These are phyloP conservation scores for Globomyces sp. DNA, from an alignment of 371 early-diverging fungal genomes.

Conservation along the genomic window DNA sequence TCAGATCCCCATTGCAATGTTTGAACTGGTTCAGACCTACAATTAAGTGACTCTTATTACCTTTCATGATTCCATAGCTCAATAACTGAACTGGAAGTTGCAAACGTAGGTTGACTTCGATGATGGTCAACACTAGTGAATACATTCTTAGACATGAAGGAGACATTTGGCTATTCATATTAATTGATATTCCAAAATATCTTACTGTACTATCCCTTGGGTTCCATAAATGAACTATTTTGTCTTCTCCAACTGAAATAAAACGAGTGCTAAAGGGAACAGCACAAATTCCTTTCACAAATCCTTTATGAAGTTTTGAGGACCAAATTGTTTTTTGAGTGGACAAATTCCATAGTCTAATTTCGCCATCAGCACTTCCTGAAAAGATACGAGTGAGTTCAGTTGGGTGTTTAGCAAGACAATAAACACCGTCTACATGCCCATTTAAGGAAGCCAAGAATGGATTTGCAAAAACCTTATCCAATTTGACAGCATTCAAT, in stretches of 20 bases:
- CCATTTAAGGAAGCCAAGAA: conserved; percentile 89
- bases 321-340: conserved; percentile 65
- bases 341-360: conserved; percentile 82
- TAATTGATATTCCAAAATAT: not conserved
- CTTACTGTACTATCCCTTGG: conserved; percentile 17
- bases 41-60: too few species aligned
- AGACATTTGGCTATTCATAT: conserved; percentile 30
- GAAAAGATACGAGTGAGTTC: conserved; percentile 76
- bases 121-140: conserved; percentile 82
- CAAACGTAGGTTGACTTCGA: conserved; percentile 76
- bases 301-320: conserved; percentile 72
- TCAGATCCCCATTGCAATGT: conserved; percentile 91
- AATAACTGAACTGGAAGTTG: conserved; percentile 75
- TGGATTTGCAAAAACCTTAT: conserved; percentile 98
- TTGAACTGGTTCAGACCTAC: conserved; percentile 76
- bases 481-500: conserved; percentile 93
- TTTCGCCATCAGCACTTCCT: conserved; percentile 93
- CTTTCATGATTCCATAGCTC: conserved; percentile 89
- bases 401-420: conserved; percentile 88
- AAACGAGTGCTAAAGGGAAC: conserved; percentile 63
- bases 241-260: conserved; percentile 86
- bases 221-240: conserved; percentile 86
- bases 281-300: conserved; percentile 76
- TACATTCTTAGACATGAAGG: conserved; percentile 72
- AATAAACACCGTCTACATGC: conserved; percentile 97